Conservation (phyloP, 2,329 filamentous ascomycete species). For the Colletotrichum sp. region DNA sequence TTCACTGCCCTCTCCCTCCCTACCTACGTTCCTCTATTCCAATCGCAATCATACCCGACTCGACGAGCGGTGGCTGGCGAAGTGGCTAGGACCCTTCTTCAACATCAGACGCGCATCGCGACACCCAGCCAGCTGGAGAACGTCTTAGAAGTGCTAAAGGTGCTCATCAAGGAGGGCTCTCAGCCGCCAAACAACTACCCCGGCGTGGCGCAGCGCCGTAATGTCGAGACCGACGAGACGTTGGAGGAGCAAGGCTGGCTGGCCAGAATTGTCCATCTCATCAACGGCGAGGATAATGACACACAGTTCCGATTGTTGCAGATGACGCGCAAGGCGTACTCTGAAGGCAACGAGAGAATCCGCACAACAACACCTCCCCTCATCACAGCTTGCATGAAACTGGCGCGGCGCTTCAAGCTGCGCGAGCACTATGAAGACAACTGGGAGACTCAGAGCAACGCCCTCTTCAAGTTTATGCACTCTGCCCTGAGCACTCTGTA, state of each 20-base stretch:
- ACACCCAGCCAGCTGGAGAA: slow-evolving; percentile 84
- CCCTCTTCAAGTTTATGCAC: slow-evolving; percentile 95
- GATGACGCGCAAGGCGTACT: slow-evolving; percentile 83
- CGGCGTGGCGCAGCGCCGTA: slow-evolving; percentile 77
- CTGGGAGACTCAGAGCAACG: slow-evolving; percentile 69
- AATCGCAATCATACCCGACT: slow-evolving; percentile 92
- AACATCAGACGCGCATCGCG: slow-evolving; percentile 80
- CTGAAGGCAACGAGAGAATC: slow-evolving; percentile 92
- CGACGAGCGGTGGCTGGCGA: slow-evolving; percentile 89
- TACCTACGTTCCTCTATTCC: slow-evolving; percentile 87
- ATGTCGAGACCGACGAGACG: slow-evolving; percentile 90
- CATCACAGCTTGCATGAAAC: slow-evolving; percentile 86
- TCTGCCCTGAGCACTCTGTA: slow-evolving; percentile 86
- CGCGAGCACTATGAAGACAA: slow-evolving; percentile 82
- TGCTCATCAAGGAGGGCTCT: slow-evolving; percentile 91
- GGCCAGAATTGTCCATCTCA: slow-evolving; percentile 87
- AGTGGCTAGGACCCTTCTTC: slow-evolving; percentile 81
- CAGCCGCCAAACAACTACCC: slow-evolving; percentile 86
- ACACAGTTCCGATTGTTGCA: slow-evolving; percentile 95
- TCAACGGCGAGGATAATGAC: slow-evolving; percentile 85
- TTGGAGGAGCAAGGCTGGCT: slow-evolving; percentile 98
- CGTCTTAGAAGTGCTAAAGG: slow-evolving; percentile 85
- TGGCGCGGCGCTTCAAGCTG: slow-evolving; percentile 86
- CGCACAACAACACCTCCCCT: slow-evolving; percentile 94
- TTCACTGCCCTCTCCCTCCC: slow-evolving; percentile 96